Percentiles rank a stretch among this genome's conserved stretches.
phyloP scores from a whole-genome alignment of 441 rosid species.

The Sinapis alba region DNA sequence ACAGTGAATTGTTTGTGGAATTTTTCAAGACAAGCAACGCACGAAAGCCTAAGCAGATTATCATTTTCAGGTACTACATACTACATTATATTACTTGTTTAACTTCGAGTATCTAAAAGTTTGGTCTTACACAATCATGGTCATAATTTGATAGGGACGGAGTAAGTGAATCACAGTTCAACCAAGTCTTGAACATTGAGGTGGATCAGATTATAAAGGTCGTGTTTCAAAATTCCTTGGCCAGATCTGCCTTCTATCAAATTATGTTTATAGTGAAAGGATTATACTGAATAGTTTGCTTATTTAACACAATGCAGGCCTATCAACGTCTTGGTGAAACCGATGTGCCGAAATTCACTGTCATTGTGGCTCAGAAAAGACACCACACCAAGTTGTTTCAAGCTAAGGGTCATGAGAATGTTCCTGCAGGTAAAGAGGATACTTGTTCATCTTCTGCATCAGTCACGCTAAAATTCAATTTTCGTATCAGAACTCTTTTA shows the following conservation, averaged over 20 bases:
- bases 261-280: neutral
- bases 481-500: neutral
- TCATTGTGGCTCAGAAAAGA: constrained; percentile 84
- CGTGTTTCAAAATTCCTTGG: neutral
- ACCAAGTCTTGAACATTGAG: constrained; percentile 86
- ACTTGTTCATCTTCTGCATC: neutral
- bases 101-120: neutral
- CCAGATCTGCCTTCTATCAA: constrained; percentile 11
- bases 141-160: constrained; percentile 68
- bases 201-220: constrained; percentile 88
- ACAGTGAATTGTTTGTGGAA: constrained; percentile 75
- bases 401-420: constrained; percentile 65
- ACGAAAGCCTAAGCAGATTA: constrained; percentile 77
- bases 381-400: constrained; percentile 90
- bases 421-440: constrained; percentile 46
- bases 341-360: constrained; percentile 82
- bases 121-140: constrained; percentile 2
- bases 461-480: neutral
- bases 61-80: constrained; percentile 85
- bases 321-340: constrained; percentile 74
- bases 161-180: constrained; percentile 86
- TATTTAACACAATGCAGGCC: constrained; percentile 51
- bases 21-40: constrained; percentile 61
- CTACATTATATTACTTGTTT: neutral
- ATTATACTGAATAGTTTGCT: constrained; percentile 8